Evolutionary conservation across 1,139 yeast genomes (phyloP).

Genomic region (Kodamaea sp.): DNA sequence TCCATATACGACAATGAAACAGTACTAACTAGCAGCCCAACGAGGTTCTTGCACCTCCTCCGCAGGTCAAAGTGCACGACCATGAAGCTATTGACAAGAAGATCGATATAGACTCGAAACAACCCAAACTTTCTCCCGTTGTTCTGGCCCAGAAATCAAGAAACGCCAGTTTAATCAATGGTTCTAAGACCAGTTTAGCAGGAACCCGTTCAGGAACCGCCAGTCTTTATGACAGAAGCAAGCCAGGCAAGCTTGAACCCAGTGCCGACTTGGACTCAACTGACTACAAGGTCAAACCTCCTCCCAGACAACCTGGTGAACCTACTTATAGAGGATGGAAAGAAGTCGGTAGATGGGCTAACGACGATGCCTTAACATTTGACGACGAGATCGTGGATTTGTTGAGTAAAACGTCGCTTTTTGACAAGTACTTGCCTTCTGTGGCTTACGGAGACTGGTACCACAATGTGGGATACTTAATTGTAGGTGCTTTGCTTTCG

Average conservation of each 20-base stretch:
- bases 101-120: constrained; percentile 2
- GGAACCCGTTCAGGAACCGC: not conserved
- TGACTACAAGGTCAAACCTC: constrained; percentile 39
- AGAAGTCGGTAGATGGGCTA: constrained; percentile 87
- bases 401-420: constrained; percentile 63
- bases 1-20: too few relatives aligned
- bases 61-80: constrained; percentile 14
- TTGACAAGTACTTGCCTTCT: constrained; percentile 73
- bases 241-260: constrained; percentile 12
- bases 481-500: constrained; percentile 66
- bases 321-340: constrained; percentile 89
- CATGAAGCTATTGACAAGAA: constrained; percentile 9
- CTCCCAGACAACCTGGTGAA: constrained; percentile 55
- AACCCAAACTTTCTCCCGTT: not conserved
- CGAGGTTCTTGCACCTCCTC: constrained; percentile 17
- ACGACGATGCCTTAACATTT: constrained; percentile 59
- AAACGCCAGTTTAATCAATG: too few relatives aligned
- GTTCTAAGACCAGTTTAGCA: not conserved
- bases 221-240: too few relatives aligned
- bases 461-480: constrained; percentile 73
- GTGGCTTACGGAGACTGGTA: constrained; percentile 91
- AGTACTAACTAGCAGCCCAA: constrained; percentile 18
- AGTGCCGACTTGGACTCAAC: constrained; percentile 29
- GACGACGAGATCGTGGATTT: constrained; percentile 74
- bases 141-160: too few relatives aligned